phyloP scores from a whole-genome alignment of 805 yeast genomes.

The Lipomyces mesembrius region DNA sequence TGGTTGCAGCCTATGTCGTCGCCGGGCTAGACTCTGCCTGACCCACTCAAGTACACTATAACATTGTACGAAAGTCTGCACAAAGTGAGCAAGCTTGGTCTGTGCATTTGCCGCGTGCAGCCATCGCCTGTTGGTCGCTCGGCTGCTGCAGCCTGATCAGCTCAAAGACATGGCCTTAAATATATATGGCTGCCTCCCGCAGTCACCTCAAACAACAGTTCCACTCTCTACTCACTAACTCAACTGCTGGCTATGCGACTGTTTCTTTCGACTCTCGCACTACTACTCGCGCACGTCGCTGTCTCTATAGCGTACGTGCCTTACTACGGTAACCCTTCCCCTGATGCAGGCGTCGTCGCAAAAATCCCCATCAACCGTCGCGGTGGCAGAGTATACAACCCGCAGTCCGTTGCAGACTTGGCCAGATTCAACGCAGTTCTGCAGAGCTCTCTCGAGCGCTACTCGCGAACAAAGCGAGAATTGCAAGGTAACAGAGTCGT shows the following conservation, averaged over 20 bases:
- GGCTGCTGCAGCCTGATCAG: no score
- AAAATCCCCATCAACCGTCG: constrained; percentile 19
- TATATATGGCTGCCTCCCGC: background rate
- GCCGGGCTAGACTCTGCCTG: no score
- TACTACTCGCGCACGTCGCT: constrained; percentile 1
- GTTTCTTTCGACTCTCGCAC: background rate
- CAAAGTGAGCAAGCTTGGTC: no score
- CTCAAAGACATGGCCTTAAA: no score
- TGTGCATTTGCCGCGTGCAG: no score
- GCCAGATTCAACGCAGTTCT: constrained; percentile 23
- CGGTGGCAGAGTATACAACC: constrained; percentile 32
- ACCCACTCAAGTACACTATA: no score
- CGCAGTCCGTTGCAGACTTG: constrained; percentile 30
- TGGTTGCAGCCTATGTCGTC: no score
- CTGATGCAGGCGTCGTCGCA: constrained; percentile 27
- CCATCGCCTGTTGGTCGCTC: no score
- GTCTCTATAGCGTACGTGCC: constrained; percentile 17
- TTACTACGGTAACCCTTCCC: constrained; percentile 15
- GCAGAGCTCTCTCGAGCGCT: constrained; percentile 15
- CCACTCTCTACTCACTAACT: background rate
- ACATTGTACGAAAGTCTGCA: no score
- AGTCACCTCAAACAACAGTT: background rate
- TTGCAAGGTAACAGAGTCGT: constrained; percentile 36
- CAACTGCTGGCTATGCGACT: background rate
- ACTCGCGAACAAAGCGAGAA: constrained; percentile 32